Evolutionary conservation across 352 stramenopile genomes (phyloP).

Genomic region (Phytophthora europaea): DNA sequence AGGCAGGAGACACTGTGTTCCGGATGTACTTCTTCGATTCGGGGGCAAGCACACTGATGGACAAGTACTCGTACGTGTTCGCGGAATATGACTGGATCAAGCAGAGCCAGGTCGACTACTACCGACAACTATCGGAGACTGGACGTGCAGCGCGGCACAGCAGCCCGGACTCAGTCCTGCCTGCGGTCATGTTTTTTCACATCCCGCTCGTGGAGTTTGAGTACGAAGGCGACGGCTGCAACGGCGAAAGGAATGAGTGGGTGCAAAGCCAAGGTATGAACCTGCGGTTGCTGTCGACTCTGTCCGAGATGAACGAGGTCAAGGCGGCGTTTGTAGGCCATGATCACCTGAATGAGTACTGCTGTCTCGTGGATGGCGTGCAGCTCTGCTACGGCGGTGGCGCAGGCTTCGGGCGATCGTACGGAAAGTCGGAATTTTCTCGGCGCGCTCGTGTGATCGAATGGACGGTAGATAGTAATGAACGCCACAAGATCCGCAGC

Average conservation of each 20-base stretch:
- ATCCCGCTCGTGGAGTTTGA: constrained; percentile 65
- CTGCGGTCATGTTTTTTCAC: constrained; percentile 76
- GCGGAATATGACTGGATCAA: constrained; percentile 67
- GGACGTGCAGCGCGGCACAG: constrained; percentile 26
- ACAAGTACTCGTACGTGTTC: constrained; percentile 41
- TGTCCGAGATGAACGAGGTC: constrained; percentile 62
- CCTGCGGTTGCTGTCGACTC: constrained; percentile 44
- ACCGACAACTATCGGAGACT: constrained; percentile 42
- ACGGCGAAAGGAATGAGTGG: constrained; percentile 49
- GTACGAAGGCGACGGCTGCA: constrained; percentile 24
- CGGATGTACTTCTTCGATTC: constrained; percentile 79
- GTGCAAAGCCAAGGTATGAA: constrained; percentile 52
- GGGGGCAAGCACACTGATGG: constrained; percentile 27
- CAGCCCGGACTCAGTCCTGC: constrained; percentile 27
- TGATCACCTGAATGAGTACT: constrained; percentile 77
- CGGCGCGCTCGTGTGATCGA: constrained; percentile 69
- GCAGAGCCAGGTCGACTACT: constrained; percentile 58
- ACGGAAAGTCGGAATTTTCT: constrained; percentile 38
- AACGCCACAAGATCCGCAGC: constrained; percentile 52
- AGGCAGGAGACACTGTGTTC: constrained; percentile 40
- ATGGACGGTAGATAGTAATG: constrained; percentile 50
- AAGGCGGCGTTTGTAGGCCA: constrained; percentile 71
- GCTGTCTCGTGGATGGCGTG: constrained; percentile 50
- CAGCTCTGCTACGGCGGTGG: constrained; percentile 70
- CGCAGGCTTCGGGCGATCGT: constrained; percentile 52